A percentile compares a stretch with the other conserved stretches of the same genome.
These are phyloP conservation scores for Bacidia gigantensis DNA, from an alignment of 495 filamentous ascomycete genomes.

Conservation along the genomic window DNA sequence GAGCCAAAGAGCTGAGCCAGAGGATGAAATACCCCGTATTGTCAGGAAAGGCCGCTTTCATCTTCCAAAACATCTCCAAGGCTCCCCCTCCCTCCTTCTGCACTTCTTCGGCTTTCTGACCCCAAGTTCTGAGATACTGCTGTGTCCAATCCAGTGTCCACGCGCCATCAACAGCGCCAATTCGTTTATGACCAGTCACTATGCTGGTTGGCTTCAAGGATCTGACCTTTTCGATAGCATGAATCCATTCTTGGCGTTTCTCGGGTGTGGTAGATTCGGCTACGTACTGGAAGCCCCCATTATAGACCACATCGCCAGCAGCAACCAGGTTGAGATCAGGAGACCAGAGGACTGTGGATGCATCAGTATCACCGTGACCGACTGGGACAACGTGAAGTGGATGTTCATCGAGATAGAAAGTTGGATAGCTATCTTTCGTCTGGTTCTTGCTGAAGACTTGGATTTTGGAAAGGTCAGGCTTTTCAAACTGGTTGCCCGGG, in stretches of 20 bases:
- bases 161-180: slow-evolving; percentile 17
- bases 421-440: background rate
- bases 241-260: slow-evolving; percentile 23
- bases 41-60: slow-evolving; percentile 11
- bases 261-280: slow-evolving; percentile 18
- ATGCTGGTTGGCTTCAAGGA: slow-evolving; percentile 22
- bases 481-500: slow-evolving; percentile 13
- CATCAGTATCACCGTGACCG: slow-evolving; percentile 23
- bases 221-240: slow-evolving; percentile 22
- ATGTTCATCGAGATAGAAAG: slow-evolving; percentile 20
- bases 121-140: slow-evolving; percentile 18
- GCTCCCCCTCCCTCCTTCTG: slow-evolving; percentile 4
- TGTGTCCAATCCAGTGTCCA: slow-evolving; percentile 18
- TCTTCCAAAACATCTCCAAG: slow-evolving; percentile 13
- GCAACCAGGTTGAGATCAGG: slow-evolving; percentile 22
- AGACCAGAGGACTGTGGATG: slow-evolving; percentile 21
- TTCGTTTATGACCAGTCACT: slow-evolving; percentile 23
- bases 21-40: slow-evolving; percentile 17
- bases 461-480: background rate
- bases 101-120: slow-evolving; percentile 3
- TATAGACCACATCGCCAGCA: slow-evolving; percentile 27
- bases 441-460: background rate
- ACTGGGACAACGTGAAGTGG: slow-evolving; percentile 19
- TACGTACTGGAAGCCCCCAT: slow-evolving; percentile 24
- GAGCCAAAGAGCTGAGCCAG: slow-evolving; percentile 14